Evolutionary conservation across 1,284 basidiomycete species (phyloP), one percentile per base, ranked within the genome.

Genomic region (Ustilago lituana): DNA sequence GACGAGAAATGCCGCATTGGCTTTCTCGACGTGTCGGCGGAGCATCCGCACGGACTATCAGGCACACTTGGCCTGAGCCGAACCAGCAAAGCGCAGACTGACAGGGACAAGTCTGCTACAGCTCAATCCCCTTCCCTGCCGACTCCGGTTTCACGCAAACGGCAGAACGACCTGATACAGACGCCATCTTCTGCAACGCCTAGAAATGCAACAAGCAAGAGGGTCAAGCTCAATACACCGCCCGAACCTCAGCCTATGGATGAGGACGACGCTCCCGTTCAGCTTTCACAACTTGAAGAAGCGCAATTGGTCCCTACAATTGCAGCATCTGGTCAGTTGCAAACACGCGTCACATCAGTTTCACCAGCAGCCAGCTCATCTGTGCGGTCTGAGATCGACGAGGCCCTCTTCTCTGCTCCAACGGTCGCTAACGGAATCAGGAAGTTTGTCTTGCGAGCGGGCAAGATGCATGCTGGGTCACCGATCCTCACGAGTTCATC

Each of bases 21-120:
- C 20, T 71, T 71, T 31, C 52, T 71, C 31, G 68, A 71, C 32
- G 33, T 49, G 8, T 45, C 68, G 20, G 41, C 37, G 3, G 29
- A 60, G 26, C 27, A 62, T 26, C 63, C 59, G 10, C 37, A 48
- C 5, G 68, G 68, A 2, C 44, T 66, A 2, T 59, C 54, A 7
- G 62, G 66, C 23, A 69, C 52, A 8, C 56, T 69, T 22, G 60
- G 55, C 10, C 29, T 46, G 1, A 48, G 40, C 19, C 32, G 31
- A 15, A 17, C 33, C 24, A 19, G 17, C n/a, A 58, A 62, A 24
- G 12, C 46, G 6, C 19, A 47, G 33, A 15, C 22, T 17, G 38
- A 51, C 24, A 40, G 49, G 24, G 24, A n/a, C 37, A 40, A 49
- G 20, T 24, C 26, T 26, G 14, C 32, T 5, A n/a, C 33, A 20